Evolutionary conservation across 441 rosid species (phyloP), one percentile per base, ranked within the genome.

Genomic region (Adansonia gregorii): DNA sequence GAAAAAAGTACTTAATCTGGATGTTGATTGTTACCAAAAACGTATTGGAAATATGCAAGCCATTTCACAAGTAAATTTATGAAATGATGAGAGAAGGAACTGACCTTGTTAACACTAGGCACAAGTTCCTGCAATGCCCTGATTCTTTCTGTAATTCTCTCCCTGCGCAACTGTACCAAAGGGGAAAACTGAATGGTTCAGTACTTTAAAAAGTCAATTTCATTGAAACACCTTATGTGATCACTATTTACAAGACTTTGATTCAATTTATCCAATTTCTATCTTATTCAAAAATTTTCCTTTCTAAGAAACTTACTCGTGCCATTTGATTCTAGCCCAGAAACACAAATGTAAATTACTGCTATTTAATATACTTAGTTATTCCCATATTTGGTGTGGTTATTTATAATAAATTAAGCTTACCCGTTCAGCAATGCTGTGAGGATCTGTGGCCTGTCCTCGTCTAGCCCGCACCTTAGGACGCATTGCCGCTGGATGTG

Each of bases 381-480:
- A 51, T 64, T 72, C 73, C 24, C 39, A 11, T 17, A 11, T 12
- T 31, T 19, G 56, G 20, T 17, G 2, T 31, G 67, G 19, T 74
- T 46, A 64, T 17, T 61, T 52, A 73, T 14, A 43, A 48, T 43
- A 27, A 1, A 45, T 19, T 76, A 51, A 12, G 49, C 79, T 83
- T 91, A 94, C 98, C 86, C 99, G 80, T 82, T 96, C 99, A 79
- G 99, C 99, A 59, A 96, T 96, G 87, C 99, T 96, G 80, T 96
- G 99, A 75, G 99, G 99, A 91, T 96, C 99, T 48, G 98, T 96
- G 72, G 99, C 99, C 75, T 96, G 99, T 67, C 99, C 99, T 86
- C 98, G 90, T 83, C 99, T 90, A 87, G 98, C 99, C 68, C 99
- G 91, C 59, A 94, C 97, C 87, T 97, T 88, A 17, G 98, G 98